Conservation (phyloP, 441 rosid species). For the Arabidopsis hybrid region DNA sequence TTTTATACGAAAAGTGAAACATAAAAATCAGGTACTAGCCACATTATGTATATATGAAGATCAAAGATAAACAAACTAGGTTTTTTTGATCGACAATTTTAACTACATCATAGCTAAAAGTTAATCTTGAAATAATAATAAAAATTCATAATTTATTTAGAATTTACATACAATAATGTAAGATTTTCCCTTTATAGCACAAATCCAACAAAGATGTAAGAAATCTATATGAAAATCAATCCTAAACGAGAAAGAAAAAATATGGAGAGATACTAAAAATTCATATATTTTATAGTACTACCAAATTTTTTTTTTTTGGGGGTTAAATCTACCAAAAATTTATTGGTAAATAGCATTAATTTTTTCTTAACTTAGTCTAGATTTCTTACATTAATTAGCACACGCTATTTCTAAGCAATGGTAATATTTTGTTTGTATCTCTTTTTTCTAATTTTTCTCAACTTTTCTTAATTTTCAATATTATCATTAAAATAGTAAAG, state of each 20-base stretch:
- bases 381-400: conserved; percentile 41
- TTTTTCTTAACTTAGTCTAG: conserved; percentile 30
- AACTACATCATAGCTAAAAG: background rate
- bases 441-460: conserved; percentile 18
- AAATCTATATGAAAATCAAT: conserved; percentile 36
- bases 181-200: conserved; percentile 1
- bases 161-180: conserved; percentile 15
- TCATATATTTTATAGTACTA: background rate
- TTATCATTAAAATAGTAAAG: conserved; percentile 25
- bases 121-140: background rate
- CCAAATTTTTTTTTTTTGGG: background rate
- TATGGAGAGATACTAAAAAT: background rate
- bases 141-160: background rate
- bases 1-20: background rate
- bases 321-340: background rate
- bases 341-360: conserved; percentile 31
- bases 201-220: conserved; percentile 37
- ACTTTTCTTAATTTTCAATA: conserved; percentile 16
- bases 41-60: conserved; percentile 1
- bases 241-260: conserved; percentile 33
- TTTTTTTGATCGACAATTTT: background rate
- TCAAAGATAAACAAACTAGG: background rate
- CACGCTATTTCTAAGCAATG: conserved; percentile 22
- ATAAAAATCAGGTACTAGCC: background rate
- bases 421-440: conserved; percentile 26